Conservation (phyloP, 495 filamentous ascomycete genomes). For the Oleoguttula mirabilis region DNA sequence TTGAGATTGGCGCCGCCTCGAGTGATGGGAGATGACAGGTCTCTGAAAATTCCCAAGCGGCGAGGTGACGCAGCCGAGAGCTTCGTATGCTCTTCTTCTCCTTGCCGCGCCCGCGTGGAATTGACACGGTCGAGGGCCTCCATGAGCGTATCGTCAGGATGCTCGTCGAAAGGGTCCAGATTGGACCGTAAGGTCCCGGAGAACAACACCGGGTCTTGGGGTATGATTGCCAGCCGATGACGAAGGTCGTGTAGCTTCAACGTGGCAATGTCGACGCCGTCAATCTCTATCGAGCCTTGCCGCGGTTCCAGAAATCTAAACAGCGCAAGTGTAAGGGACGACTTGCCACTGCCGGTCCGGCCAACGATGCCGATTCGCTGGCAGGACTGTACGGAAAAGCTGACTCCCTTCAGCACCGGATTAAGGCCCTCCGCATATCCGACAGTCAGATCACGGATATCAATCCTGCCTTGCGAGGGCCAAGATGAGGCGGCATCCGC, state of each 20-base stretch:
- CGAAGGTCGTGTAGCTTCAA: constrained; percentile 3
- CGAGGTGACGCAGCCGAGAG: too few species aligned
- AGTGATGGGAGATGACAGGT: constrained; percentile 24
- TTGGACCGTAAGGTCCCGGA: constrained; percentile 74
- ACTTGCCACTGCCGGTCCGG: constrained; percentile 11
- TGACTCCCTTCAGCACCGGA: too few species aligned
- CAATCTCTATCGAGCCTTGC: constrained; percentile 1
- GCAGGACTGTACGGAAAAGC: too few species aligned
- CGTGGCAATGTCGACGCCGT: constrained; percentile 9
- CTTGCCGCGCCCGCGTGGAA: too few species aligned
- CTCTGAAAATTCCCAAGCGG: too few species aligned
- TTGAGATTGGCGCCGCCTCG: constrained; percentile 36
- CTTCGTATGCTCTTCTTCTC: too few species aligned
- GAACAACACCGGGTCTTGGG: constrained; percentile 44
- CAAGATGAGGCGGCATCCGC: too few species aligned
- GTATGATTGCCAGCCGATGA: constrained; percentile 25
- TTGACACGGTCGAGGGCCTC: constrained; percentile 69
- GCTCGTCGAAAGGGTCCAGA: constrained; percentile 60
- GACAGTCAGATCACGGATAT: too few species aligned
- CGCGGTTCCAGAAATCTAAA: constrained; percentile 4
- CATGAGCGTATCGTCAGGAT: constrained; percentile 50
- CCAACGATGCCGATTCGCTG: too few species aligned
- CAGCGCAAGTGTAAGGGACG: constrained; percentile 2
- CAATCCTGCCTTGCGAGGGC: too few species aligned
- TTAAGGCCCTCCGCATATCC: too few species aligned